Conservation (phyloP, 257 asterid species). For the Ligustrum vulgare region DNA sequence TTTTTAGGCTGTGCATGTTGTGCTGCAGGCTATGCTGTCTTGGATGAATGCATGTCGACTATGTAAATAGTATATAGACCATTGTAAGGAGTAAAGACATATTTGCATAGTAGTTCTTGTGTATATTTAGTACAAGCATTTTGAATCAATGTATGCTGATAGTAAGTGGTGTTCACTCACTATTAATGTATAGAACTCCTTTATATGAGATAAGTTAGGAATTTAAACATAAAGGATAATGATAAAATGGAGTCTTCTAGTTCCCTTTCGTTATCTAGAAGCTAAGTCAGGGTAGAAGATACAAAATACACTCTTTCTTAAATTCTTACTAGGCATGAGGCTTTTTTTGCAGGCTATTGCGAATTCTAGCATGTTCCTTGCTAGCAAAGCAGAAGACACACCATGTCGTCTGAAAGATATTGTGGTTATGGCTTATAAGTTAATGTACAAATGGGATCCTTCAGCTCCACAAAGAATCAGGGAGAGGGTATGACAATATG, state of each 20-base stretch:
- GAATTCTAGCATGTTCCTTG: conserved; percentile 57
- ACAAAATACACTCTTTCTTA: conserved; percentile 12
- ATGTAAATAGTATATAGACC: not conserved
- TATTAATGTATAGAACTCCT: not conserved
- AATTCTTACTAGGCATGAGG: conserved; percentile 17
- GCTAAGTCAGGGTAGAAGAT: conserved; percentile 6
- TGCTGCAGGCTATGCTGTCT: conserved; percentile 3
- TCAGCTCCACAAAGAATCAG: conserved; percentile 51
- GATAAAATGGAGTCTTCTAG: conserved; percentile 10
- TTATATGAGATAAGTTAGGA: conserved; percentile 1
- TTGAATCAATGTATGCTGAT: not conserved
- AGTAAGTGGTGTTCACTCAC: not conserved
- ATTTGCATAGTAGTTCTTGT: not conserved
- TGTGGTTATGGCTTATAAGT: conserved; percentile 44
- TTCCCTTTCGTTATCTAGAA: conserved; percentile 11
- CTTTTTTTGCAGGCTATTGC: conserved; percentile 49
- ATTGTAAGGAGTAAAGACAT: conserved; percentile 2
- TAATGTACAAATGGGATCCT: conserved; percentile 58
- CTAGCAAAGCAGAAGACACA: conserved; percentile 65
- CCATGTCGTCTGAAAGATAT: conserved; percentile 55
- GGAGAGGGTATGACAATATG: conserved; percentile 39
- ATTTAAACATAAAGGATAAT: conserved; percentile 4
- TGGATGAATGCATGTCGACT: conserved; percentile 7
- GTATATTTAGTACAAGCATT: not conserved
- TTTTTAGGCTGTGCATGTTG: not conserved